phyloP scores from a whole-genome alignment of 305 asterid species.

The Rubia occidens region DNA sequence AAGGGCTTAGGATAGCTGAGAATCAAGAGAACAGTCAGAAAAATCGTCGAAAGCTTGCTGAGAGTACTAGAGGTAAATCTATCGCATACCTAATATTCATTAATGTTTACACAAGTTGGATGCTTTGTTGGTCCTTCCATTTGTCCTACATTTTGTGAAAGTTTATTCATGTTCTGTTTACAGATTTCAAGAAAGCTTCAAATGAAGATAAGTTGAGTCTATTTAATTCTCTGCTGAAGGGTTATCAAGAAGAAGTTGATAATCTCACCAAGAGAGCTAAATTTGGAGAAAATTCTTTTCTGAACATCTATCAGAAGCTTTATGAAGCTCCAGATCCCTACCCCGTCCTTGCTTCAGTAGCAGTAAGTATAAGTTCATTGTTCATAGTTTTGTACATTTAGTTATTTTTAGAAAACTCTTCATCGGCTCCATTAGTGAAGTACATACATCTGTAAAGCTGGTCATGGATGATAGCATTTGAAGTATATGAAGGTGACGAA shows the following conservation, averaged over 20 bases:
- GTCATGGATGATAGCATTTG: background rate
- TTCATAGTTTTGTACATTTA: background rate
- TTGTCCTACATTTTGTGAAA: background rate
- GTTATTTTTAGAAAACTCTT: background rate
- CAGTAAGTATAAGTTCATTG: conserved; percentile 45
- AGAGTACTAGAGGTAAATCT: conserved; percentile 83
- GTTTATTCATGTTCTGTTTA: conserved; percentile 4
- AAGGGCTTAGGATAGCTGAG: conserved; percentile 91
- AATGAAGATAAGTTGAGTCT: conserved; percentile 68
- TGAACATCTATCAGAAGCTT: conserved; percentile 87
- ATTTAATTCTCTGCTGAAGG: conserved; percentile 80
- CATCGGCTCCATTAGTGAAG: background rate
- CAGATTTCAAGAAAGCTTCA: conserved; percentile 94
- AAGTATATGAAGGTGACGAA: background rate
- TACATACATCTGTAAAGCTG: background rate
- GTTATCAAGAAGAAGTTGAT: conserved; percentile 97
- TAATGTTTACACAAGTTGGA: background rate
- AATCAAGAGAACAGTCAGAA: conserved; percentile 96
- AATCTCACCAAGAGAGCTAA: conserved; percentile 92
- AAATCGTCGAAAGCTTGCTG: conserved; percentile 95
- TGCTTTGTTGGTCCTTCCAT: background rate
- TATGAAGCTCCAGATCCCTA: conserved; percentile 97
- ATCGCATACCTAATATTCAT: background rate
- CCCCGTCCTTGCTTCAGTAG: conserved; percentile 66
- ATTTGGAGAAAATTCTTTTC: conserved; percentile 93